Percentiles rank a stretch among this genome's conserved stretches.
Evolutionary conservation across 2,329 filamentous ascomycete species (phyloP).

Genomic region (Diaporthe citri): DNA sequence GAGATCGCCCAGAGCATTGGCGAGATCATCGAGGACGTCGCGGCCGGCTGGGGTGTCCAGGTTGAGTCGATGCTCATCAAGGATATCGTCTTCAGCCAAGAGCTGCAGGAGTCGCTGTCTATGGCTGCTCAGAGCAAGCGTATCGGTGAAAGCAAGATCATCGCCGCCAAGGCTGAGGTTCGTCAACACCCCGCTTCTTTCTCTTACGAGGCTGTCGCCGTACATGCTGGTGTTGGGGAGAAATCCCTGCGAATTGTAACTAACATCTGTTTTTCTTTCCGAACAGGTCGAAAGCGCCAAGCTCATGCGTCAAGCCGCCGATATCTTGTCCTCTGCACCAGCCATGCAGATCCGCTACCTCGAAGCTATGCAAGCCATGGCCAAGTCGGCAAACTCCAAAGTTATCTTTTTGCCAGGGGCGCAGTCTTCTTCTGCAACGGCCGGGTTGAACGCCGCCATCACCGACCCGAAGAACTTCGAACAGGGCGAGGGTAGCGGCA

Average conservation of each 20-base stretch:
- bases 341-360: conserved; percentile 99
- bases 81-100: conserved; percentile 96
- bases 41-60: conserved; percentile 91
- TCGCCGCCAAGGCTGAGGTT: conserved; percentile 91
- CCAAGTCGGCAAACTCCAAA: conserved; percentile 90
- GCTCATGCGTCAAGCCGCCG: conserved; percentile 91
- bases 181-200: neutral
- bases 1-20: conserved; percentile 95
- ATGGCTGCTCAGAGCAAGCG: conserved; percentile 99
- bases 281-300: conserved; percentile 87
- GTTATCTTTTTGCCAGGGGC: conserved; percentile 83
- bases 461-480: conserved; percentile 53
- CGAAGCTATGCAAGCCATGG: conserved; percentile 99
- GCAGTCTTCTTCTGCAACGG: conserved; percentile 65
- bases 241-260: neutral
- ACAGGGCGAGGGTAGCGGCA: conserved; percentile 58
- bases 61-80: conserved; percentile 99
- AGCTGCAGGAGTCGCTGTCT: conserved; percentile 94
- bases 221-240: neutral
- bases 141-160: conserved; percentile 98
- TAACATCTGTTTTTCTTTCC: conserved; percentile 12
- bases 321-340: conserved; percentile 90
- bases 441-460: conserved; percentile 58
- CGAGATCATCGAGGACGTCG: conserved; percentile 98
- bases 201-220: too few relatives aligned